phyloP scores from a whole-genome alignment of 441 rosid species.

The Erodium moschatum region DNA sequence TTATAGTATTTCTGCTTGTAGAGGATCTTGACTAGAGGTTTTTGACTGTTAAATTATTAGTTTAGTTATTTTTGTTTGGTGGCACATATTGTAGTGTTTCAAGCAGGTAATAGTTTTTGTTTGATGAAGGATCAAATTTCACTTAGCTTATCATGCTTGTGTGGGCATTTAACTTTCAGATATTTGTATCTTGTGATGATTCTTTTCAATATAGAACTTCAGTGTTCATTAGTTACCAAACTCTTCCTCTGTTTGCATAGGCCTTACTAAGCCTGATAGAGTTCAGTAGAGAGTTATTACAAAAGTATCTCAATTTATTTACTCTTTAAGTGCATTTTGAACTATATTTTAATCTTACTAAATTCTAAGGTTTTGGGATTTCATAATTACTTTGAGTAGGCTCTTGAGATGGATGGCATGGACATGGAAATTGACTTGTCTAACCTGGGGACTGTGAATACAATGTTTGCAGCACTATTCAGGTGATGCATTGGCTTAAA shows the following conservation, averaged over 20 bases:
- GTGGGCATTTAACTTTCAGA: background rate
- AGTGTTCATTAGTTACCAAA: background rate
- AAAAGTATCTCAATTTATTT: background rate
- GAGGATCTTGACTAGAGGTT: background rate
- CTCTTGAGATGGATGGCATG: slow-evolving; percentile 76
- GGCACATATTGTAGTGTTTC: background rate
- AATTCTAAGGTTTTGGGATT: slow-evolving; percentile 8
- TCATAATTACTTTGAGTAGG: slow-evolving; percentile 36
- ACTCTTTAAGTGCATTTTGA: background rate
- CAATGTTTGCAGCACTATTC: slow-evolving; percentile 97
- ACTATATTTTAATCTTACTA: background rate
- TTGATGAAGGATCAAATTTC: background rate
- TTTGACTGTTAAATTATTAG: background rate
- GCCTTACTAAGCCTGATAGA: background rate
- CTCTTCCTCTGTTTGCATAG: background rate
- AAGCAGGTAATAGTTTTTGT: background rate
- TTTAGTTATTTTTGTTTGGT: background rate
- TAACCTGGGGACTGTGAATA: slow-evolving; percentile 90
- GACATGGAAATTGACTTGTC: slow-evolving; percentile 98
- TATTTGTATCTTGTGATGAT: background rate
- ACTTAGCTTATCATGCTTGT: background rate
- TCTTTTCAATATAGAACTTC: background rate
- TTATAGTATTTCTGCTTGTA: background rate
- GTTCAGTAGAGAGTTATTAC: background rate
- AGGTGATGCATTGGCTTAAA: slow-evolving; percentile 38